Conservation (phyloP, 345 rosid species). For the thale cress (Arabidopsis thaliana) region DNA sequence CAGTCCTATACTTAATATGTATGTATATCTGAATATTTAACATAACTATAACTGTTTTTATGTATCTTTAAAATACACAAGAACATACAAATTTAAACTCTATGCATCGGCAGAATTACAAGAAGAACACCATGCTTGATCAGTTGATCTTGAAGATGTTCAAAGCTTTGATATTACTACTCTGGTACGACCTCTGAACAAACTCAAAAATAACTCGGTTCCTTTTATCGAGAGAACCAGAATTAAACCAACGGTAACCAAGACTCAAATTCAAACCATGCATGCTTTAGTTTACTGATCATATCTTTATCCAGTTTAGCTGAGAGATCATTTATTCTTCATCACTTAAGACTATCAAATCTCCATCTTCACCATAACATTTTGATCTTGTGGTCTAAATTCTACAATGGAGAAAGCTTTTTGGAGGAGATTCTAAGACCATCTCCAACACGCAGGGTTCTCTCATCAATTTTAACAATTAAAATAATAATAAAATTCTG, state of each 20-base stretch:
- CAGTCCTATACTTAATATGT: not conserved
- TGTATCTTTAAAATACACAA: too few relatives aligned
- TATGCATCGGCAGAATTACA: not conserved
- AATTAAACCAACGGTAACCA: too few relatives aligned
- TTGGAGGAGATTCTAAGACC: too few relatives aligned
- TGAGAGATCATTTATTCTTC: too few relatives aligned
- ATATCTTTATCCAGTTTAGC: too few relatives aligned
- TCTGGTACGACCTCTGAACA: not conserved
- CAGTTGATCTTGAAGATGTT: not conserved
- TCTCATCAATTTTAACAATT: too few relatives aligned
- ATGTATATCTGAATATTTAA: too few relatives aligned
- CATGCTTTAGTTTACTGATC: not conserved
- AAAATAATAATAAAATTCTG: too few relatives aligned
- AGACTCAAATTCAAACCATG: too few relatives aligned
- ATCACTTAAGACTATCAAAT: not conserved
- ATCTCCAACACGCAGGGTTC: too few relatives aligned
- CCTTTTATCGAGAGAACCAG: not conserved
- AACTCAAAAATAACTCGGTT: not conserved
- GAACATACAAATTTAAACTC: not conserved
- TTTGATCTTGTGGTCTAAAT: not conserved
- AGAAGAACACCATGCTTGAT: not conserved
- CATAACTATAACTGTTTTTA: too few relatives aligned
- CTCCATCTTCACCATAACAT: not conserved
- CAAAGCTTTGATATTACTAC: not conserved
- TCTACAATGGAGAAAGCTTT: not conserved